phyloP scores from a whole-genome alignment of 2,329 filamentous ascomycete species.

The Amauroascus niger region DNA sequence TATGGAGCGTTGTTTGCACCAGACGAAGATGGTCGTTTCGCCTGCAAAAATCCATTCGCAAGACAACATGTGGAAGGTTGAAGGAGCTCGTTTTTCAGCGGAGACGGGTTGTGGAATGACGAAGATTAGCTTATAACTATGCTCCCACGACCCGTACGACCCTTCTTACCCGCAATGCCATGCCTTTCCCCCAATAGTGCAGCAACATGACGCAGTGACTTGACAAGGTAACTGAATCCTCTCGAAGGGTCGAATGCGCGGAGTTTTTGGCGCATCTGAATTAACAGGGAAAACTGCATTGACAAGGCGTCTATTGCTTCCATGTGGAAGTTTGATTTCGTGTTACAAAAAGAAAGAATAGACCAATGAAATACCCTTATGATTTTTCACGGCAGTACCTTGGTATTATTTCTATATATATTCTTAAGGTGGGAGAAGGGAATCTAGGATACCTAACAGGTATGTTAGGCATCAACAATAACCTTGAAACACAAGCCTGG shows the following conservation, averaged over 20 bases:
- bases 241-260: background rate
- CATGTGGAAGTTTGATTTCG: background rate
- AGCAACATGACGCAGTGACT: too few species aligned
- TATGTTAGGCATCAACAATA: too few species aligned
- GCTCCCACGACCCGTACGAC: too few species aligned
- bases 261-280: background rate
- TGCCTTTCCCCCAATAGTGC: too few species aligned
- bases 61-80: too few species aligned
- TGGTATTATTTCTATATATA: background rate
- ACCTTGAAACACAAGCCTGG: background rate
- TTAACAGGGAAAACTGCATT: background rate
- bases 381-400: background rate
- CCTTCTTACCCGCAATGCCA: too few species aligned
- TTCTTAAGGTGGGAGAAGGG: background rate
- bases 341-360: background rate
- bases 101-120: background rate
- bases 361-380: constrained; percentile 4
- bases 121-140: background rate
- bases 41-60: background rate
- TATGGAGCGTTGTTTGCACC: background rate
- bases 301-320: background rate
- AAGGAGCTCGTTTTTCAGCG: too few species aligned
- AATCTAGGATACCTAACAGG: too few species aligned
- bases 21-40: too few species aligned
- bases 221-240: background rate